Conservation (phyloP, 148 eudicot species). For the Cornus suecica region DNA sequence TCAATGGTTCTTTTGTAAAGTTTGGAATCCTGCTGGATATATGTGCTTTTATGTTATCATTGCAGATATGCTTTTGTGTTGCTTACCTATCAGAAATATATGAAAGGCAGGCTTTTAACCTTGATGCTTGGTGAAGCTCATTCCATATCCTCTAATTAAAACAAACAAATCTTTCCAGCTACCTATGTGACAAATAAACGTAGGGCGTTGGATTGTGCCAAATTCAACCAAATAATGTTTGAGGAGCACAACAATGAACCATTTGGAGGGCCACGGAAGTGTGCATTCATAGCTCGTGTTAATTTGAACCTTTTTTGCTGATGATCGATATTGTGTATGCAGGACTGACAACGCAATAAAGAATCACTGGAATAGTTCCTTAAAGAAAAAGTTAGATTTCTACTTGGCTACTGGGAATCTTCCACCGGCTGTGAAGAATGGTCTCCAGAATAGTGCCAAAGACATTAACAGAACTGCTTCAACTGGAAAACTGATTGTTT, state of each 20-base stretch:
- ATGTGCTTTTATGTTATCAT: background rate
- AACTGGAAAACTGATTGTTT: constrained; percentile 28
- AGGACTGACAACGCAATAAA: constrained; percentile 98
- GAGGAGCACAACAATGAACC: background rate
- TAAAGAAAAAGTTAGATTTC: constrained; percentile 93
- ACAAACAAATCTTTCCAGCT: background rate
- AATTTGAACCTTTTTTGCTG: background rate
- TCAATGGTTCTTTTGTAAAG: background rate
- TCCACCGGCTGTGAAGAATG: constrained; percentile 65
- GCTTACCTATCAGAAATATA: background rate
- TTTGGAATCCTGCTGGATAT: background rate
- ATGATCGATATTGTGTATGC: constrained; percentile 18
- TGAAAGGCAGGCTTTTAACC: background rate
- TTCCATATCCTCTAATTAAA: background rate
- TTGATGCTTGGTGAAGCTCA: background rate
- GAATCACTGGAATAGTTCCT: constrained; percentile 99
- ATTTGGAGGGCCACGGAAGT: background rate
- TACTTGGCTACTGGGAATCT: constrained; percentile 84
- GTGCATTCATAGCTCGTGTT: background rate
- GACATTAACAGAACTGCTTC: constrained; percentile 41
- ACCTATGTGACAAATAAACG: background rate
- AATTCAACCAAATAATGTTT: background rate
- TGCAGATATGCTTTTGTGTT: background rate
- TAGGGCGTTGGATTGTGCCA: background rate
- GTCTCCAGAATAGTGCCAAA: constrained; percentile 31